Conservation (phyloP, 345 rosid species). For the Nasturtium officinale region DNA sequence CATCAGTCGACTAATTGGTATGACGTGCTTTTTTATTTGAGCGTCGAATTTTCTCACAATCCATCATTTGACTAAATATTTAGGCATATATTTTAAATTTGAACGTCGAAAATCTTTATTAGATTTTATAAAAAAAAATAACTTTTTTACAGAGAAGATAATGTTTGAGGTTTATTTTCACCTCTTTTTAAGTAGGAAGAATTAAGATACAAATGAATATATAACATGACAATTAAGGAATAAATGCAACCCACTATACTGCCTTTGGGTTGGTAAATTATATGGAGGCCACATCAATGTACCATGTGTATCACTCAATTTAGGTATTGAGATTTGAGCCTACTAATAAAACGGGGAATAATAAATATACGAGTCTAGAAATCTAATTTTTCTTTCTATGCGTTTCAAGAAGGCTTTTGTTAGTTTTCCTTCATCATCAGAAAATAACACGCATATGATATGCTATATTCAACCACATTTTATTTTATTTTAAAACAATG, state of each 20-base stretch:
- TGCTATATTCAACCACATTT: background rate
- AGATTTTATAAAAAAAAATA: background rate
- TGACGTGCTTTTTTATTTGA: background rate
- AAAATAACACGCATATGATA: background rate
- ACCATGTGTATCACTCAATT: slow-evolving; percentile 35
- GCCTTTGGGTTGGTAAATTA: slow-evolving; percentile 35
- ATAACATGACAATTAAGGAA: slow-evolving; percentile 1
- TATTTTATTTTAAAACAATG: background rate
- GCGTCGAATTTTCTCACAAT: background rate
- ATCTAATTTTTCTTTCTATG: background rate
- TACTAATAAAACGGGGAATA: slow-evolving; percentile 11
- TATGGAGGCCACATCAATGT: slow-evolving; percentile 41
- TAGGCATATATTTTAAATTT: background rate
- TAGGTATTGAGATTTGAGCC: slow-evolving; percentile 30
- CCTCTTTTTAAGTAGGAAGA: background rate
- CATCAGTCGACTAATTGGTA: background rate
- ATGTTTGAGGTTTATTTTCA: slow-evolving; percentile 1
- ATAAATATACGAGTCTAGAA: slow-evolving; percentile 20
- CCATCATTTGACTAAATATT: background rate
- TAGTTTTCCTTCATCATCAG: slow-evolving; percentile 11
- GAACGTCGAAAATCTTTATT: background rate
- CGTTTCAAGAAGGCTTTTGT: slow-evolving; percentile 14
- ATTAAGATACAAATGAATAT: background rate
- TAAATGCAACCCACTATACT: slow-evolving; percentile 24
- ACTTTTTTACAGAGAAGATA: background rate